Conservation (phyloP, 2,329 filamentous ascomycete genomes). For the Pseudogymnoascus pannorum region DNA sequence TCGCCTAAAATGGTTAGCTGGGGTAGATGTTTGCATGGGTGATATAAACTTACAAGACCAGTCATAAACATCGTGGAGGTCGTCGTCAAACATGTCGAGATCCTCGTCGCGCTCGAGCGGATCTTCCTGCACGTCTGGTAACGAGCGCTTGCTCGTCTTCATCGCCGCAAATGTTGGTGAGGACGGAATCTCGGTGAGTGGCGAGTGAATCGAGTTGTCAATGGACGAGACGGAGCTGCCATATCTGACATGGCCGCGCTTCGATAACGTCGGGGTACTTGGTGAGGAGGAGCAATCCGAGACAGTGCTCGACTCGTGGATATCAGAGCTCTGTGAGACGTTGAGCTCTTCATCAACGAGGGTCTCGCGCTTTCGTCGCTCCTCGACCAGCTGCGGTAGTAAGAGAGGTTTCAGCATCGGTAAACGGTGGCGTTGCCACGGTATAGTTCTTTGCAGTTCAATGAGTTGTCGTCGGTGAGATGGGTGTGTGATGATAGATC, state of each 20-base stretch:
- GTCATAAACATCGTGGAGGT: slow-evolving; percentile 48
- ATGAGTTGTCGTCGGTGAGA: slow-evolving; percentile 11
- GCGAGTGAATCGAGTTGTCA: slow-evolving; percentile 46
- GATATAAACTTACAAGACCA: slow-evolving; percentile 64
- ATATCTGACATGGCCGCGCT: slow-evolving; percentile 54
- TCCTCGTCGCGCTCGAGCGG: slow-evolving; percentile 62
- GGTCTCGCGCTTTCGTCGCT: slow-evolving; percentile 38
- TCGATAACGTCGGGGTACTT: slow-evolving; percentile 54
- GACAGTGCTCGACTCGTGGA: slow-evolving; percentile 29
- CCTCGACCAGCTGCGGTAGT: slow-evolving; percentile 47
- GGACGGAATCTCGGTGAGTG: slow-evolving; percentile 44
- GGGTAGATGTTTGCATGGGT: neutral
- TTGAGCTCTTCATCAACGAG: slow-evolving; percentile 26
- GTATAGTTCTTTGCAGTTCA: slow-evolving; percentile 14
- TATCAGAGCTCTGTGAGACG: slow-evolving; percentile 24
- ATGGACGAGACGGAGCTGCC: slow-evolving; percentile 75
- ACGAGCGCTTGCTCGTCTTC: slow-evolving; percentile 55
- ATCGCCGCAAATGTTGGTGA: slow-evolving; percentile 34
- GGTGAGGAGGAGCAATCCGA: slow-evolving; percentile 59
- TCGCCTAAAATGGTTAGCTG: slow-evolving; percentile 42
- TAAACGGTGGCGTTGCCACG: slow-evolving; percentile 33
- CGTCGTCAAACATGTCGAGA: slow-evolving; percentile 42
- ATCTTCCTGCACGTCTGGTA: slow-evolving; percentile 83
- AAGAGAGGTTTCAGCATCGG: slow-evolving; percentile 45
- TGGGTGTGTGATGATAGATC: slow-evolving; percentile 14